Percentiles rank a stretch among this genome's conserved stretches.
Evolutionary conservation across 2,329 filamentous ascomycete genomes (phyloP).

Genomic region (Cercospora janseana): DNA sequence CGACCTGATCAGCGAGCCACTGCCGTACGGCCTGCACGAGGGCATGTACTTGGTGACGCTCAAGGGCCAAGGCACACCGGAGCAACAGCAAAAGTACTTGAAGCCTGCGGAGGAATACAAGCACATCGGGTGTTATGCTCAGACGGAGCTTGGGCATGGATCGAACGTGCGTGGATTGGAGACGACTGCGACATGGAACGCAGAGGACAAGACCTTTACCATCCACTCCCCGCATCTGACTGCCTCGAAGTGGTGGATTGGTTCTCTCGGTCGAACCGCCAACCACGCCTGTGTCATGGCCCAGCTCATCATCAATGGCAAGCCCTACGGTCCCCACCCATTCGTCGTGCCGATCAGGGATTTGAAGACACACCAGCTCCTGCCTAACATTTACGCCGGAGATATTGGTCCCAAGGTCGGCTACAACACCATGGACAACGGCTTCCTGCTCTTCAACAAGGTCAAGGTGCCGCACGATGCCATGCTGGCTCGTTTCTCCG

Average conservation of each 20-base stretch:
- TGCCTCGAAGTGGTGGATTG: conserved; percentile 83
- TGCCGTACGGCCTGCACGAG: conserved; percentile 71
- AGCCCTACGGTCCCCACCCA: conserved; percentile 70
- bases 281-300: conserved; percentile 79
- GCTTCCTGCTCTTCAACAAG: conserved; percentile 73
- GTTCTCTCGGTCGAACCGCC: conserved; percentile 70
- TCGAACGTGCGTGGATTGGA: conserved; percentile 73
- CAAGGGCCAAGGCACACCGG: conserved; percentile 67
- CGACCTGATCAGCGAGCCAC: conserved; percentile 69
- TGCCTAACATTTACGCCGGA: conserved; percentile 70
- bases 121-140: conserved; percentile 75
- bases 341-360: conserved; percentile 75
- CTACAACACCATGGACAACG: conserved; percentile 68
- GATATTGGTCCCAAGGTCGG: conserved; percentile 80
- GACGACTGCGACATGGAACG: conserved; percentile 71
- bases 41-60: conserved; percentile 70
- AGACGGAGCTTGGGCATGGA: conserved; percentile 77
- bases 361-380: conserved; percentile 65
- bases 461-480: conserved; percentile 71
- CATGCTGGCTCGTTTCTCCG: conserved; percentile 70
- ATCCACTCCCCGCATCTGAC: conserved; percentile 72
- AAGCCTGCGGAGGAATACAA: conserved; percentile 67
- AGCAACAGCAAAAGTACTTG: conserved; percentile 71
- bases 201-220: conserved; percentile 69
- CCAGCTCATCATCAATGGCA: conserved; percentile 67